These are phyloP conservation scores for Acanthamoeba lenticulata DNA, from an alignment of 208 protist species.

Conservation along the genomic window DNA sequence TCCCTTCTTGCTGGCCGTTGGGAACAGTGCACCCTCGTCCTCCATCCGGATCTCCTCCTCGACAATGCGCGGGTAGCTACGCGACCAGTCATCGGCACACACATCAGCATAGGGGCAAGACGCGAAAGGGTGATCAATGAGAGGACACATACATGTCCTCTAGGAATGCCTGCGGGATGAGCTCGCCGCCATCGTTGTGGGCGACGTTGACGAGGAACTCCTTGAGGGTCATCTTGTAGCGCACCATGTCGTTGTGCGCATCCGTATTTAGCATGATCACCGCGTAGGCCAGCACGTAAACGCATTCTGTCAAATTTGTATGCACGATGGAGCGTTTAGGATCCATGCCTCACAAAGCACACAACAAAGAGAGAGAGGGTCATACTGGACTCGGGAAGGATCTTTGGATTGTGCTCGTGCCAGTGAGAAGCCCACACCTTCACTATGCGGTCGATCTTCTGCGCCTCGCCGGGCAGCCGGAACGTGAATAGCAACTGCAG, in stretches of 20 bases:
- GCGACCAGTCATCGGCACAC: no score
- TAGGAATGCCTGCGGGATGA: constrained; percentile 5
- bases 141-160: background rate
- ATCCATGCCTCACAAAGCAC: no score
- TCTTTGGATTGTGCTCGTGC: constrained; percentile 81
- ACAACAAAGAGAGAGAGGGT: no score
- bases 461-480: constrained; percentile 92
- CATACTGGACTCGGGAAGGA: no score
- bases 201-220: constrained; percentile 38
- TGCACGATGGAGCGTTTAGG: no score
- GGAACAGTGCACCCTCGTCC: no score
- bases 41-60: constrained; percentile 93
- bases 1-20: no score
- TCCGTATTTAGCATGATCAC: constrained; percentile 99
- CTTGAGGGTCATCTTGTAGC: constrained; percentile 56
- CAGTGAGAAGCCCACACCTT: constrained; percentile 93
- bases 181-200: constrained; percentile 50
- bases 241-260: constrained; percentile 88
- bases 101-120: no score
- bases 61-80: constrained; percentile 94
- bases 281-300: constrained; percentile 96
- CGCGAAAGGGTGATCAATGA: no score
- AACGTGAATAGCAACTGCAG: background rate
- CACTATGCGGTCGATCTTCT: constrained; percentile 95
- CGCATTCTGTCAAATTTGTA: constrained; percentile 88